Conservation (phyloP, 768 basidiomycete genomes). For the Ramaria sp. region DNA sequence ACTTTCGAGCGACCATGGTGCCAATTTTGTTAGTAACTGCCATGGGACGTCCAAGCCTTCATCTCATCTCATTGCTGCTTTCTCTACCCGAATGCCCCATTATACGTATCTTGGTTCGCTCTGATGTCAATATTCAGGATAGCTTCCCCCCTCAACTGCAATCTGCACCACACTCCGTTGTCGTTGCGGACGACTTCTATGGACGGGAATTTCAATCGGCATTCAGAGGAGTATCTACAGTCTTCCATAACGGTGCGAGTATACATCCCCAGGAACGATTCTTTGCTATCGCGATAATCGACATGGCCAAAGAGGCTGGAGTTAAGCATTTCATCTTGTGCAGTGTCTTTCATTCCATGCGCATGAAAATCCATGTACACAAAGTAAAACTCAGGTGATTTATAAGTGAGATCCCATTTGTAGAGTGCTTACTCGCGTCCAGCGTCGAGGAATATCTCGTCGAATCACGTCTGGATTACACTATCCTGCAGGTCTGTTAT, state of each 20-base stretch:
- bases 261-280: constrained; percentile 20
- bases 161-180: constrained; percentile 10
- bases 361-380: constrained; percentile 21
- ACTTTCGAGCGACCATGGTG: neutral
- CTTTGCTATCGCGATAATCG: constrained; percentile 23
- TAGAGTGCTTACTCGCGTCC: neutral
- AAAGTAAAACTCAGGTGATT: constrained; percentile 17
- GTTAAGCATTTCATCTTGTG: constrained; percentile 25
- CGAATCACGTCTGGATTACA: constrained; percentile 25
- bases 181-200: constrained; percentile 18
- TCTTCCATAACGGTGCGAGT: constrained; percentile 19
- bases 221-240: constrained; percentile 16
- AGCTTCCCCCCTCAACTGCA: neutral
- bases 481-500: constrained; percentile 22
- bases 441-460: constrained; percentile 24
- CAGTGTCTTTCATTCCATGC: constrained; percentile 22
- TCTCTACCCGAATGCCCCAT: neutral
- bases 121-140: neutral
- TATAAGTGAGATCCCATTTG: neutral
- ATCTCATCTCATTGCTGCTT: neutral
- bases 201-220: constrained; percentile 15
- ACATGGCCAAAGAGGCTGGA: constrained; percentile 22
- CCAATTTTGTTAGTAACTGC: neutral
- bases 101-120: neutral
- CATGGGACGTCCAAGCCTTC: neutral